Evolutionary conservation across 805 yeast species (phyloP), one percentile per base, ranked within the genome.

Genomic region (Schizosaccharomyces osmophilus): DNA sequence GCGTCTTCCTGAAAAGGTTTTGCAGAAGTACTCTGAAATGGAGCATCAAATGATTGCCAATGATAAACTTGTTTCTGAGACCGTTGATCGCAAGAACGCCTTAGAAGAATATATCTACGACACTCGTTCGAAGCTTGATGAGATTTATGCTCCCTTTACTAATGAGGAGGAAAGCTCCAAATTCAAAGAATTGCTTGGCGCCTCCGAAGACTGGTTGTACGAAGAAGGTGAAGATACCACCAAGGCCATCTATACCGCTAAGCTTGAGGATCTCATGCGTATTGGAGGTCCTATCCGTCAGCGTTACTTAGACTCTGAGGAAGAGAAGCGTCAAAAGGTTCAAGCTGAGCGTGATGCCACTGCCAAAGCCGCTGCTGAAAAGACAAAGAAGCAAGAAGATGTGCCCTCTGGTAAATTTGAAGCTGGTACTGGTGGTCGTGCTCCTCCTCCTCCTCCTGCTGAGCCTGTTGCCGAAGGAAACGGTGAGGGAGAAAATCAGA

Each of bases 71-170:
- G 97, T 93, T 66, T 94, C 94, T 67, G 97, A 93, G 77, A 93
- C 97, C 67, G 97, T 93, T 79, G 97, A 93, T 77, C 87, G 88
- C 75, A 93, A 93, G 84, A 93, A 93, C 74, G 93, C 95, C 66
- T 79, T 93, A 65, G 98, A 93, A 79, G 99, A 93, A 79, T 93
- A 93, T 80, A 93, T 93, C 70, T 93, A 93, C 77, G 95, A 87
- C 69, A 82, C 90, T 75, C 85, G 98, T 78, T 95, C 95, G 73
- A 93, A 93, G 78, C 79, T 93, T 70, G 97, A 89, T 64, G 98
- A 88, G 62, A 83, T 82, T 69, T 90, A 90, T 73, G 79, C 85
- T 67, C 82, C 78, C 68, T 93, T 89, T 72, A 96, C 97, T 63
- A 79, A 85, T 67, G 94, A 84, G 64, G 87, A 82, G 69, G 98